Evolutionary conservation across 2,329 filamentous ascomycete genomes (phyloP).

Genomic region (Monosporascus ibericus): DNA sequence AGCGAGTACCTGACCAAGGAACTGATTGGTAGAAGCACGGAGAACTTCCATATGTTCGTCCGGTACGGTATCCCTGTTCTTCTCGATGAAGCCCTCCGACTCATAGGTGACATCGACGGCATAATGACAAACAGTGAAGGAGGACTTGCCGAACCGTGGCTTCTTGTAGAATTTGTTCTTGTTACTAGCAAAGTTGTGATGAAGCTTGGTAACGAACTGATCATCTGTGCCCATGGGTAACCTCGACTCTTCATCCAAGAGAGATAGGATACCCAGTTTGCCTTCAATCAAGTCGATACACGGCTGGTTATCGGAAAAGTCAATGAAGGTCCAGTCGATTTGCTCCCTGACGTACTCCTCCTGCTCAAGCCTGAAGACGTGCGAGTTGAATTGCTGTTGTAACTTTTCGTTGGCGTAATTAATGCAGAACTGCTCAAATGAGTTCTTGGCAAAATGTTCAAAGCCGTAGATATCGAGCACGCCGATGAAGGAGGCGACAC

Average conservation of each 20-base stretch:
- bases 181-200: constrained; percentile 83
- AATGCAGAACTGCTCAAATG: constrained; percentile 99
- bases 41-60: constrained; percentile 97
- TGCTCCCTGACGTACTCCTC: constrained; percentile 94
- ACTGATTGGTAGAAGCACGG: constrained; percentile 74
- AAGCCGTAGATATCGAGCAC: constrained; percentile 99
- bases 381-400: constrained; percentile 98
- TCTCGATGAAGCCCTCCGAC: constrained; percentile 98
- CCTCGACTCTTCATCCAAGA: constrained; percentile 93
- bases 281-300: constrained; percentile 98
- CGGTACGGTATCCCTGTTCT: constrained; percentile 97
- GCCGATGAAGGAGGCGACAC: constrained; percentile 88
- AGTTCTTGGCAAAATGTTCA: constrained; percentile 99
- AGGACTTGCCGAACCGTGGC: constrained; percentile 91
- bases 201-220: constrained; percentile 91
- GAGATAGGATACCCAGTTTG: constrained; percentile 85
- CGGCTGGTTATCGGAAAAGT: constrained; percentile 98
- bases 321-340: constrained; percentile 99
- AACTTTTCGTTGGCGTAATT: constrained; percentile 99
- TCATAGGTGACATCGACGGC: constrained; percentile 97
- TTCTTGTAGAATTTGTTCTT: constrained; percentile 99
- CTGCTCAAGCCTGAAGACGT: constrained; percentile 98
- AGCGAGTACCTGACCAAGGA: constrained; percentile 78
- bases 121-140: constrained; percentile 98
- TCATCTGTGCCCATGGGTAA: constrained; percentile 97